A percentile compares a stretch with the other conserved stretches of the same genome.
phyloP scores from a whole-genome alignment of 2,329 filamentous ascomycete species.

The Nemania sp. region DNA sequence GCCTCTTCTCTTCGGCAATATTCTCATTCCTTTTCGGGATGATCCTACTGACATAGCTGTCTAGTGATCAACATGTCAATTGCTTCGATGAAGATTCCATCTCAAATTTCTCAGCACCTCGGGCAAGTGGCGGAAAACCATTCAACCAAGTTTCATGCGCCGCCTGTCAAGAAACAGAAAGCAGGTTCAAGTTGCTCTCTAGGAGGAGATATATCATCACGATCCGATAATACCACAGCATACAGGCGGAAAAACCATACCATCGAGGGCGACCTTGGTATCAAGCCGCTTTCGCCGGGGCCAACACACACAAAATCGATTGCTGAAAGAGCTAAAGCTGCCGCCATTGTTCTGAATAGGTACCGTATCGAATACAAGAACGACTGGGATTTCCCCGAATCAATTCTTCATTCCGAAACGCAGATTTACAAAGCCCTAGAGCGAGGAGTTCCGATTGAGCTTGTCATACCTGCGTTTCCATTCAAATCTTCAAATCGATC shows the following conservation, averaged over 20 bases:
- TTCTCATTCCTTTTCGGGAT: neutral
- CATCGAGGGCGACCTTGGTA: neutral
- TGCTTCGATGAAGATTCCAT: conserved; percentile 10
- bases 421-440: conserved; percentile 21
- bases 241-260: neutral
- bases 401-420: conserved; percentile 11
- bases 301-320: conserved; percentile 1
- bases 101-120: conserved; percentile 10
- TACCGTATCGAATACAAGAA: conserved; percentile 26
- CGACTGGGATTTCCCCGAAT: conserved; percentile 22
- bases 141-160: conserved; percentile 1
- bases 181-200: neutral
- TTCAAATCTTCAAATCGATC: conserved; percentile 27
- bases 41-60: too few species aligned
- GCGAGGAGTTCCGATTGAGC: conserved; percentile 14
- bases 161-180: neutral
- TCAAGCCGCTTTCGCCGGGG: neutral
- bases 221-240: neutral
- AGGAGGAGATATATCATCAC: neutral
- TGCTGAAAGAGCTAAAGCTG: conserved; percentile 11
- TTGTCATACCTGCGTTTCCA: conserved; percentile 25
- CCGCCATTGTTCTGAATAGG: conserved; percentile 18
- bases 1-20: too few species aligned
- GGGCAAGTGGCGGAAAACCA: conserved; percentile 2
- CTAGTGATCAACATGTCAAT: conserved; percentile 3